A percentile compares a stretch with the other conserved stretches of the same genome.
Evolutionary conservation across 768 basidiomycete species (phyloP).

Genomic region (Russula emetica): DNA sequence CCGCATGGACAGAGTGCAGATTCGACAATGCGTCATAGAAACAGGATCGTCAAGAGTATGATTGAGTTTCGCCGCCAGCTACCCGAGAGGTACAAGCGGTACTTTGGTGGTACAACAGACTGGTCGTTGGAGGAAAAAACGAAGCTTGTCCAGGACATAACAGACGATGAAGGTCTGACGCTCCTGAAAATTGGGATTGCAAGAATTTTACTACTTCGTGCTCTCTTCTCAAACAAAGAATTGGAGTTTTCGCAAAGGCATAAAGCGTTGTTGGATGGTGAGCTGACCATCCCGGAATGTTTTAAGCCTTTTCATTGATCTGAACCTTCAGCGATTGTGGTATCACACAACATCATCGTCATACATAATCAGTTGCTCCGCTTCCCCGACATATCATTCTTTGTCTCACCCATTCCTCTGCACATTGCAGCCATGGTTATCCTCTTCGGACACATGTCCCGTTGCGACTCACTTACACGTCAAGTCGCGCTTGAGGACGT

Average conservation of each 20-base stretch:
- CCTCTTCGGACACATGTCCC: constrained; percentile 80
- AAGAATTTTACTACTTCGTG: constrained; percentile 71
- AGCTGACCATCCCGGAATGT: constrained; percentile 27
- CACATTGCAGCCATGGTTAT: constrained; percentile 92
- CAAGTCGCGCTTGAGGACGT: constrained; percentile 74
- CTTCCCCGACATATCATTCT: constrained; percentile 84
- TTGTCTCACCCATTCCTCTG: constrained; percentile 82
- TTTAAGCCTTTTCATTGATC: constrained; percentile 6
- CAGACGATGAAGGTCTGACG: constrained; percentile 77
- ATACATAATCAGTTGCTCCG: constrained; percentile 79
- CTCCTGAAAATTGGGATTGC: constrained; percentile 79
- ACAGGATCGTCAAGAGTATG: constrained; percentile 74
- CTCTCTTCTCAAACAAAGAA: constrained; percentile 73
- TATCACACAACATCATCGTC: constrained; percentile 82
- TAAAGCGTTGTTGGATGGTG: constrained; percentile 75
- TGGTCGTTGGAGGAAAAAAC: constrained; percentile 65
- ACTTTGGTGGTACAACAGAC: constrained; percentile 73
- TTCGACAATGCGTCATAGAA: constrained; percentile 69
- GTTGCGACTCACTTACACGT: constrained; percentile 59
- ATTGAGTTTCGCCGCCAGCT: constrained; percentile 62
- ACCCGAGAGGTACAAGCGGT: constrained; percentile 67
- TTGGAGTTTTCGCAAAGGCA: constrained; percentile 60
- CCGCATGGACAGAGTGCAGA: constrained; percentile 69
- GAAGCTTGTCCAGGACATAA: constrained; percentile 66
- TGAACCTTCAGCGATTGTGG: constrained; percentile 59